Conservation (phyloP, 164 flowering plant genomes). For the Santalum album region DNA sequence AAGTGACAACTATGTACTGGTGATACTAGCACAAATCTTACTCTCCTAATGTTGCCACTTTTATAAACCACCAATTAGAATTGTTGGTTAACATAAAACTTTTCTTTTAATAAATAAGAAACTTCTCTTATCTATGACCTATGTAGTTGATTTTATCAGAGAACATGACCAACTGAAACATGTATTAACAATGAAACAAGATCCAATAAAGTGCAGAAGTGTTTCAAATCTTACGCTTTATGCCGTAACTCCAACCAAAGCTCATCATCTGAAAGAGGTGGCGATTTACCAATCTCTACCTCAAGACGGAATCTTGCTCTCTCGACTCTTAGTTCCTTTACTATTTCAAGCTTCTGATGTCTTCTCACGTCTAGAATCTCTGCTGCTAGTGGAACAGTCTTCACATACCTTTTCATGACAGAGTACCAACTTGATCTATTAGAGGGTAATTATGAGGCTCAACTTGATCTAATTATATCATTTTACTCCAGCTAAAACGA, state of each 20-base stretch:
- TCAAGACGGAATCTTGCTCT: constrained; percentile 67
- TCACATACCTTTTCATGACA: constrained; percentile 65
- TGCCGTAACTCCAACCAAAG: constrained; percentile 70
- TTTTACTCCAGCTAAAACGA: too few species aligned
- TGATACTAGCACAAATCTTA: too few species aligned
- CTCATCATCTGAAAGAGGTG: constrained; percentile 92
- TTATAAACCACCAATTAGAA: too few species aligned
- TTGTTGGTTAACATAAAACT: too few species aligned
- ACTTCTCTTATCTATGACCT: too few species aligned
- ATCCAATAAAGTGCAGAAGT: background rate
- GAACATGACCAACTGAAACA: background rate
- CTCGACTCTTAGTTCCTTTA: constrained; percentile 61
- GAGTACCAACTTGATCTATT: background rate
- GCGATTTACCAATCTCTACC: constrained; percentile 92
- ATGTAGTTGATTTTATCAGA: too few species aligned
- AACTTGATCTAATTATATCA: background rate
- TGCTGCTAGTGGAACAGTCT: constrained; percentile 95
- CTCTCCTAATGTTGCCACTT: too few species aligned
- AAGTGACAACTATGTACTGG: too few species aligned
- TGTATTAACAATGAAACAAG: background rate
- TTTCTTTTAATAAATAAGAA: too few species aligned
- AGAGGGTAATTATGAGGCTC: background rate
- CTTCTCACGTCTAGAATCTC: constrained; percentile 82
- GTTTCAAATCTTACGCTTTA: constrained; percentile 63
- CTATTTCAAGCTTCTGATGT: constrained; percentile 83